Evolutionary conservation across 805 yeast species (phyloP).

Genomic region (Lipomyces yamadae): DNA sequence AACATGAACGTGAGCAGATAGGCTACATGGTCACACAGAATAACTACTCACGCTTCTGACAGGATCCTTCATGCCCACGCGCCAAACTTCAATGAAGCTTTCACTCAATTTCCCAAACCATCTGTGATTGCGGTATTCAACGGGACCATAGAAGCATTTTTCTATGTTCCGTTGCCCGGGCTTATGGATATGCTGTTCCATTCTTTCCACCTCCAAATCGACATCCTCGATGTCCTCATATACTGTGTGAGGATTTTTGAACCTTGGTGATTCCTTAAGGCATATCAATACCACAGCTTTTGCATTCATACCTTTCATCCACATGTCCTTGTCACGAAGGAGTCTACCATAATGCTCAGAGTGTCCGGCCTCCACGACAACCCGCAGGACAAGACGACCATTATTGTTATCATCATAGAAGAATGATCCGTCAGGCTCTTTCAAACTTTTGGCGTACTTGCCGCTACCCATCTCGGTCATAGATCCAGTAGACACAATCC

Average conservation of each 20-base stretch:
- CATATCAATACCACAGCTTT: neutral
- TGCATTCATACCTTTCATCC: neutral
- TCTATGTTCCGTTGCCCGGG: neutral
- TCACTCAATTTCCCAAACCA: neutral
- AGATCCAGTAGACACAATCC: neutral
- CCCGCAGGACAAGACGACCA: conserved; percentile 4
- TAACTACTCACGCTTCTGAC: neutral
- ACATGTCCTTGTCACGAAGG: conserved; percentile 2
- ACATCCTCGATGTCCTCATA: conserved; percentile 5
- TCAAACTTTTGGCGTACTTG: neutral
- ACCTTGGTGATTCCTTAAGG: neutral
- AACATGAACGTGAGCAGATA: neutral
- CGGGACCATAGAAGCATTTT: neutral
- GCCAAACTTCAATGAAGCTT: neutral
- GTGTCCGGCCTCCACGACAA: neutral
- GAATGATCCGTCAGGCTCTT: conserved; percentile 3
- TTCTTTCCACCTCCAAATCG: neutral
- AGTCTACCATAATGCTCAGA: neutral
- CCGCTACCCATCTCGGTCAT: neutral
- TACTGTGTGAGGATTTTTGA: neutral
- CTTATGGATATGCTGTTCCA: neutral
- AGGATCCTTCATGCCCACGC: neutral
- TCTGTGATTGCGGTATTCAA: neutral
- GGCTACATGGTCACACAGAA: neutral
- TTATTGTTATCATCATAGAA: neutral